Evolutionary conservation across 2,329 filamentous ascomycete genomes (phyloP).

Genomic region (Xylariaceae sp.): DNA sequence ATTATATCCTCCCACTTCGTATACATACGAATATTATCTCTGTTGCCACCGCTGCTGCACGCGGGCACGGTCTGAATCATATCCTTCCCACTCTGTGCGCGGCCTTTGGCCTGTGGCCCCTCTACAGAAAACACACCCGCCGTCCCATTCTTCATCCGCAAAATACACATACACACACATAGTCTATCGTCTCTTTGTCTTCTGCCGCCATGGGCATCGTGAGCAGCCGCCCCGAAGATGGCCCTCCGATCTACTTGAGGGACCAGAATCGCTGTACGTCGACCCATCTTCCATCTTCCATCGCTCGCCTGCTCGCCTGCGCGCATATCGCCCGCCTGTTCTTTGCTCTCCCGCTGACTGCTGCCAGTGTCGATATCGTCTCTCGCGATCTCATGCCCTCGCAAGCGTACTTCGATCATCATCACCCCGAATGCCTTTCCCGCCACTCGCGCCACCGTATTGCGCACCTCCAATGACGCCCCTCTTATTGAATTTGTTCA

Average conservation of each 20-base stretch:
- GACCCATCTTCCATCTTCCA: conserved; percentile 13
- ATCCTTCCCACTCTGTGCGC: conserved; percentile 13
- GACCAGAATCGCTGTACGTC: conserved; percentile 81
- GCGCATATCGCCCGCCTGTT: conserved; percentile 9
- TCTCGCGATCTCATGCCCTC: conserved; percentile 73
- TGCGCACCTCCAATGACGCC: conserved; percentile 67
- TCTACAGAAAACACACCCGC: conserved; percentile 3
- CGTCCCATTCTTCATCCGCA: conserved; percentile 6
- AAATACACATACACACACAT: background rate
- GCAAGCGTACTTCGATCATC: conserved; percentile 69
- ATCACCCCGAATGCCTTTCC: conserved; percentile 84
- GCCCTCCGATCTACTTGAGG: conserved; percentile 71
- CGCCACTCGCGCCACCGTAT: conserved; percentile 68
- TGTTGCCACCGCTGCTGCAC: conserved; percentile 6
- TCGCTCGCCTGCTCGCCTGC: conserved; percentile 11
- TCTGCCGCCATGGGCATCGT: conserved; percentile 73
- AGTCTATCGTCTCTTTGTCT: background rate
- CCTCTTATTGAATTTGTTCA: conserved; percentile 84
- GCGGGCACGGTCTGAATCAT: conserved; percentile 11
- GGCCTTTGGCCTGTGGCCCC: conserved; percentile 27
- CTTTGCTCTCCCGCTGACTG: conserved; percentile 12
- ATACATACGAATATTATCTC: conserved; percentile 11
- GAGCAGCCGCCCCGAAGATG: conserved; percentile 82
- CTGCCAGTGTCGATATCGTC: conserved; percentile 77
- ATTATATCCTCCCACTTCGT: conserved; percentile 7